Conservation (phyloP, 108 stramenopile species). For the Nannochloropsis salina region DNA sequence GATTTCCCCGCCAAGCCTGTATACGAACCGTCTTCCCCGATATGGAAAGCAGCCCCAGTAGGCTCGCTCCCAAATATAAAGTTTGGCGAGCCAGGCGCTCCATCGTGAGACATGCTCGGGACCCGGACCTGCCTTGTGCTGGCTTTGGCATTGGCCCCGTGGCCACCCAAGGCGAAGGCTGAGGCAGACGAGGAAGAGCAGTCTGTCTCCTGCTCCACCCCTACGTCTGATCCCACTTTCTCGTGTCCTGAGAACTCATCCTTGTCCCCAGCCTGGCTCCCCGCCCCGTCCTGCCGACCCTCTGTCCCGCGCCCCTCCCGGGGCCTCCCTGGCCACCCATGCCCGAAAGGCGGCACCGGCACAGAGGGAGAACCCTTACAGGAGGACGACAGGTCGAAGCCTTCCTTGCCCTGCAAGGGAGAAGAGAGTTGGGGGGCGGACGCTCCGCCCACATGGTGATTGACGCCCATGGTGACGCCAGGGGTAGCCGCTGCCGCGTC, state of each 20-base stretch:
- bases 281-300: neutral
- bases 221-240: neutral
- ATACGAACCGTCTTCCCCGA: neutral
- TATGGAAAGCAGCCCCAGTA: neutral
- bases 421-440: neutral
- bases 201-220: neutral
- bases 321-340: neutral
- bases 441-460: neutral
- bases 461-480: neutral
- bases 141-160: neutral
- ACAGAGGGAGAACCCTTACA: conserved; percentile 1
- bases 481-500: neutral
- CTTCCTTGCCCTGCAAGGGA: neutral
- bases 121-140: too few relatives aligned
- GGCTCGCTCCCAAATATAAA: neutral
- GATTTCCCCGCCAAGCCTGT: neutral
- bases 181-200: neutral
- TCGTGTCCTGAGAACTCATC: neutral
- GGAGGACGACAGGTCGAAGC: neutral
- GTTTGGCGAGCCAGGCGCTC: neutral
- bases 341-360: neutral
- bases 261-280: neutral
- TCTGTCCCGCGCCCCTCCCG: neutral
- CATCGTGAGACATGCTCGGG: too few relatives aligned
- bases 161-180: neutral